Percentiles rank a stretch among this genome's conserved stretches.
Conservation (phyloP, 2,329 filamentous ascomycete genomes). For the Claviceps digitariae region DNA sequence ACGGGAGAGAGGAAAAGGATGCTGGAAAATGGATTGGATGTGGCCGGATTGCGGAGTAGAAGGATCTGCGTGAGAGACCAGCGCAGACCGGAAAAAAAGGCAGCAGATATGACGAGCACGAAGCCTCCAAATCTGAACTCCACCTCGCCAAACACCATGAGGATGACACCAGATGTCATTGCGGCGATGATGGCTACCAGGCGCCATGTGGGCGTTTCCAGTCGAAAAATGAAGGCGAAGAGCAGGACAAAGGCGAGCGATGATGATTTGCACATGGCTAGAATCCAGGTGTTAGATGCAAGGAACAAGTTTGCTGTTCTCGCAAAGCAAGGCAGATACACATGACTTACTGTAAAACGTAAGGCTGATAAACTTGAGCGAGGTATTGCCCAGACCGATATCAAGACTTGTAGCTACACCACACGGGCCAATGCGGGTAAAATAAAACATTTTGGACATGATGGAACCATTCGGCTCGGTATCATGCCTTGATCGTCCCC, state of each 20-base stretch:
- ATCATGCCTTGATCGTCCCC: conserved; percentile 37
- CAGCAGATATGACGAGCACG: conserved; percentile 79
- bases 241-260: conserved; percentile 87
- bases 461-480: conserved; percentile 42
- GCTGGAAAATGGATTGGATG: conserved; percentile 89
- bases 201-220: conserved; percentile 77
- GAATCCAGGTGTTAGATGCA: conserved; percentile 10
- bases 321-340: neutral
- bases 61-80: conserved; percentile 99
- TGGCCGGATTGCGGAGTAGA: conserved; percentile 83
- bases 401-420: conserved; percentile 87
- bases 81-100: conserved; percentile 91
- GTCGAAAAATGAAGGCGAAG: conserved; percentile 86
- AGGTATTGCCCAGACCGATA: conserved; percentile 92
- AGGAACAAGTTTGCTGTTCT: neutral
- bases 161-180: conserved; percentile 87
- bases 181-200: conserved; percentile 76
- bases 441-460: conserved; percentile 83
- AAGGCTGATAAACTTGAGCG: conserved; percentile 86
- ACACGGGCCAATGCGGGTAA: conserved; percentile 83
- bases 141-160: conserved; percentile 96
- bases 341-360: conserved; percentile 72
- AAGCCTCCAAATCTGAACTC: conserved; percentile 82
- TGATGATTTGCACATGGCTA: conserved; percentile 96
- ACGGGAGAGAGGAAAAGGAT: conserved; percentile 96